Base-by-base conservation (phyloP, 495 filamentous ascomycete genomes). In the Cairneyella variabilis region DNA sequence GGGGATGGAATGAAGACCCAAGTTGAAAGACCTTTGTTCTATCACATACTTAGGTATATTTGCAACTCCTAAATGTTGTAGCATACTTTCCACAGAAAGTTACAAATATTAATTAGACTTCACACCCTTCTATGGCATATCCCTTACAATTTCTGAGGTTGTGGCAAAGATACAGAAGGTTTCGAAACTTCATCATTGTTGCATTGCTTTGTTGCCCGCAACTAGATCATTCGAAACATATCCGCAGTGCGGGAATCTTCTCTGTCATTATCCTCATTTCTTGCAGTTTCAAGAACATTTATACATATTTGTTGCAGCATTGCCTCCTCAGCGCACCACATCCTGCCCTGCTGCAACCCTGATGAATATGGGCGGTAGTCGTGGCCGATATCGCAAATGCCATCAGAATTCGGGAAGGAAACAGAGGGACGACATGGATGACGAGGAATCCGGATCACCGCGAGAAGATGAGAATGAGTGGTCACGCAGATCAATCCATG, bases 1-100 rank as follows among this genome's bases (percentile, higher is more conserved):
- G 82, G 82, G 68, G 61, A 11, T 79, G 74, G 73, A 44, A 47
- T 43, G 43, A 42, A 23, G 56, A 54, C 10, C 40, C 12, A 41
- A 42, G 6, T n/a, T 50, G 38, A 48, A 18, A 38, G 3, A 44
- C 16, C 22, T 49, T 14, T 41, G n/a, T 25, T 36, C 2, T 14
- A 36, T 40, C 32, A 23, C 25, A 28, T 4, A 1, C 9, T 12
- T 21, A 9, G 11, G 12, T 10, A 23, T 3, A 27, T 44, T 14
- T 27, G 18, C 23, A 44, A 27, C 41, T 27, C 26, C 38, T 7
- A 41, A 41, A 44, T 9, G 2, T 18, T 16, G 18, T 23, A 44
- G 36, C 46, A 49, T 22, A n/a, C 17, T 32, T 4, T 9, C 17
- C n/a, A 41, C 9, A 23, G 44, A 49, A 36, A 16, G 5, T 36